Evolutionary conservation across 257 asterid genomes (phyloP), one percentile per base, ranked within the genome.

Genomic region (Capsicum pubescens): DNA sequence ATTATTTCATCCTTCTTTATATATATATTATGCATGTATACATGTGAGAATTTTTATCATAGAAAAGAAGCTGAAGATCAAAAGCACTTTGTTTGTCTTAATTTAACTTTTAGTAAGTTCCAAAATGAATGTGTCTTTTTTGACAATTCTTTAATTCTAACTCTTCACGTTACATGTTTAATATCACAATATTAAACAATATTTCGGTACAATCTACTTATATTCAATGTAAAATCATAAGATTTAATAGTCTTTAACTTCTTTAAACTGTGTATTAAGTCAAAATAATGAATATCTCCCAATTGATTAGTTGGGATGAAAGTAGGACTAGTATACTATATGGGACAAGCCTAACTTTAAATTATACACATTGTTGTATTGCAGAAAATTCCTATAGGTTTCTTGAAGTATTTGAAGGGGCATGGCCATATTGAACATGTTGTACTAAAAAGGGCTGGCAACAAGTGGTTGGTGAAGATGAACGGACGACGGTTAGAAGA

Each of bases 311-410:
- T 61, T 61, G 55, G 55, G 7, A 6, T 6, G 12, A 50, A 50
- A 50, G 5, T 39, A 50, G 42, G 3, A 39, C 42, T 50, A 50
- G 55, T 50, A 50, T 50, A 9, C 3, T 52, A 52, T 52, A 9
- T 52, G 57, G 57, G 14, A 52, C 57, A 52, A 9, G 57, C 0
- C 57, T 15, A 2, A 56, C 6, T 15, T 57, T 39, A 15, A 15
- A 10, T 6, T 15, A 57, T 15, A 16, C 0, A 7, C 2, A 56
- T 57, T 66, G 72, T 35, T 66, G 48, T 66, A 2, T 8, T 66
- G 42, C 39, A 66, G 72, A 66, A 66, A 66, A 66, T 66, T 13
- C 72, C 72, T 12, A 32, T 35, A 66, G 48, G 72, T 66, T 66
- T 66, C 17, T 13, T 66, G 19, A 66, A 66, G 72, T 66, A 66